Conservation (phyloP, 1,284 basidiomycete species). For the Meira nashicola region DNA sequence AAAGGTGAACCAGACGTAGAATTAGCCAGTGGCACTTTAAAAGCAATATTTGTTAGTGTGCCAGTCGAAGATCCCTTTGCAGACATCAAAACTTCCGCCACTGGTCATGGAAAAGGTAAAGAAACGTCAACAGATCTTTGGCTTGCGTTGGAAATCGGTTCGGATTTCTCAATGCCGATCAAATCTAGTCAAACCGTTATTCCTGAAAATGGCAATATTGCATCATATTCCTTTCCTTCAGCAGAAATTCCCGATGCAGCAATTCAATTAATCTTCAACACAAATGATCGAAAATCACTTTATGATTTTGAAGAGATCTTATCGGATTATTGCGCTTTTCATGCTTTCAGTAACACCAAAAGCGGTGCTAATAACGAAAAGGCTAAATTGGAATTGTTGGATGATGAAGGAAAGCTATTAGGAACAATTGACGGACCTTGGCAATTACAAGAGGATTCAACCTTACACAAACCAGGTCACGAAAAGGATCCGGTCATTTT, state of each 20-base stretch:
- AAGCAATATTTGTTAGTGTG: background rate
- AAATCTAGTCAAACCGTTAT: slow-evolving; percentile 26
- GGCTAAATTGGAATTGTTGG: slow-evolving; percentile 35
- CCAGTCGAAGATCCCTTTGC: slow-evolving; percentile 3
- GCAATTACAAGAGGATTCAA: slow-evolving; percentile 23
- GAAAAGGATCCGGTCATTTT: slow-evolving; percentile 40
- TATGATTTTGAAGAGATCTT: slow-evolving; percentile 30
- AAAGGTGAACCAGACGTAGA: slow-evolving; percentile 2
- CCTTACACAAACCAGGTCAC: slow-evolving; percentile 26
- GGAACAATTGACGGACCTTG: slow-evolving; percentile 28
- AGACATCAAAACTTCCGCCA: background rate
- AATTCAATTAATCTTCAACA: slow-evolving; percentile 23
- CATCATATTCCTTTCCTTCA: slow-evolving; percentile 28
- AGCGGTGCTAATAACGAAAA: slow-evolving; percentile 21
- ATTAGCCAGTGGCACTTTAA: background rate
- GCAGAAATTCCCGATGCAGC: slow-evolving; percentile 32
- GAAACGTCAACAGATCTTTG: slow-evolving; percentile 15
- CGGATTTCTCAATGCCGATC: slow-evolving; percentile 27
- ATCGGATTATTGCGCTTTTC: slow-evolving; percentile 34
- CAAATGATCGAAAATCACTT: slow-evolving; percentile 12
- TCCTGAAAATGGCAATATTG: slow-evolving; percentile 18
- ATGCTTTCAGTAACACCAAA: slow-evolving; percentile 8
- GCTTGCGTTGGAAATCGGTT: slow-evolving; percentile 31
- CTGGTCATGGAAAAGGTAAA: background rate
- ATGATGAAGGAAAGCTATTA: slow-evolving; percentile 34